These are phyloP conservation scores for Phytophthora tubulina DNA, from an alignment of 352 stramenopile genomes.

Conservation along the genomic window DNA sequence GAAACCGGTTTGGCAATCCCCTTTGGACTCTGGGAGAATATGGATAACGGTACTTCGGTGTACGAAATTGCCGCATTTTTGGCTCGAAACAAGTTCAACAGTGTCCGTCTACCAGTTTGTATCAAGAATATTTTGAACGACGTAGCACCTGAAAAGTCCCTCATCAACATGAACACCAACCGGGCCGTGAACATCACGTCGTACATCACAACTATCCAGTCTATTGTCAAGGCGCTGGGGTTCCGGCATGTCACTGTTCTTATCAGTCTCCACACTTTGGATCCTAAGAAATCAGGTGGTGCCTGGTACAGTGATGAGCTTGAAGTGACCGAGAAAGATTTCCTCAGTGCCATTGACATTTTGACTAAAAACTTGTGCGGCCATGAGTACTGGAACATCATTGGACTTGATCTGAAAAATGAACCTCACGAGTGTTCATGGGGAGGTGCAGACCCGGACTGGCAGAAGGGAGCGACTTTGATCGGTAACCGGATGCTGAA, in stretches of 20 bases:
- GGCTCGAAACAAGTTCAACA: conserved; percentile 77
- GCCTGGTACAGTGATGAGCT: conserved; percentile 67
- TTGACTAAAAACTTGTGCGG: conserved; percentile 62
- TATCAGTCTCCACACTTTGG: conserved; percentile 75
- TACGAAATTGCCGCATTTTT: conserved; percentile 75
- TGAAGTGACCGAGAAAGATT: conserved; percentile 62
- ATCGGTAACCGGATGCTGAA: conserved; percentile 73
- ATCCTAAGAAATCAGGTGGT: conserved; percentile 55
- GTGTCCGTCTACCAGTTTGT: conserved; percentile 63
- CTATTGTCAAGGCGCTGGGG: conserved; percentile 60
- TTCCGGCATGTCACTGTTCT: conserved; percentile 70
- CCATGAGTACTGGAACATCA: conserved; percentile 70
- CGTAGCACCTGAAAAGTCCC: conserved; percentile 48
- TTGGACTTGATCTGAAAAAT: conserved; percentile 78
- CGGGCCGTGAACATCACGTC: conserved; percentile 67
- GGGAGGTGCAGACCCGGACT: conserved; percentile 52
- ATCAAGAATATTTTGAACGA: conserved; percentile 70
- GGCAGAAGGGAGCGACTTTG: conserved; percentile 59
- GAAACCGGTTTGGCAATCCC: conserved; percentile 66
- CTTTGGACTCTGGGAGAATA: conserved; percentile 78
- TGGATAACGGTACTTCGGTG: conserved; percentile 66
- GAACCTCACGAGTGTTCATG: conserved; percentile 68
- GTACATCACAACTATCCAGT: conserved; percentile 70
- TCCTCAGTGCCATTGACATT: conserved; percentile 64
- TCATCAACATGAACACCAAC: conserved; percentile 75